These are phyloP conservation scores for Neophaeococcomyces mojaviensis DNA, from an alignment of 2,329 filamentous ascomycete genomes.

Conservation along the genomic window DNA sequence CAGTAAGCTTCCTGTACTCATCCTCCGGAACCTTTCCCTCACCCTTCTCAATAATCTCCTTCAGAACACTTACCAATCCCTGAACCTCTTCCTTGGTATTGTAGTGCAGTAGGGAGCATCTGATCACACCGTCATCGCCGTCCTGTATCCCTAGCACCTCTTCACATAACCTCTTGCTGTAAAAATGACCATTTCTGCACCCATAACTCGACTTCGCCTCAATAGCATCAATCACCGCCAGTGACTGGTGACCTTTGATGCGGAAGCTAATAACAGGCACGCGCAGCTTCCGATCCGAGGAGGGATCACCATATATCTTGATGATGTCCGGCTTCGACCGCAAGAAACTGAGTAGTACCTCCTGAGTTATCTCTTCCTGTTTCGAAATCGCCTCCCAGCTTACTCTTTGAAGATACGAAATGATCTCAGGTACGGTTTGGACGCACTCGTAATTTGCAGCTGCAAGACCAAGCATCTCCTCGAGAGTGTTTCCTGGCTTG, in stretches of 20 bases:
- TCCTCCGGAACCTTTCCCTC: slow-evolving; percentile 14
- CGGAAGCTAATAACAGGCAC: slow-evolving; percentile 63
- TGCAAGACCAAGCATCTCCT: slow-evolving; percentile 61
- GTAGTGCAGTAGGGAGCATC: slow-evolving; percentile 67
- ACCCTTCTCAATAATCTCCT: slow-evolving; percentile 21
- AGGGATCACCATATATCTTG: slow-evolving; percentile 52
- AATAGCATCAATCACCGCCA: slow-evolving; percentile 49
- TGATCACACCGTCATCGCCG: slow-evolving; percentile 56
- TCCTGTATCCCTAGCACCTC: slow-evolving; percentile 50
- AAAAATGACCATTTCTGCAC: slow-evolving; percentile 62
- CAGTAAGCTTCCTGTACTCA: slow-evolving; percentile 14
- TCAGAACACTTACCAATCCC: slow-evolving; percentile 21
- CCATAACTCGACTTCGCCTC: slow-evolving; percentile 54
- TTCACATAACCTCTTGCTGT: slow-evolving; percentile 55
- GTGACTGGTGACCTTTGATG: slow-evolving; percentile 49
- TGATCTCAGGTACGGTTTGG: slow-evolving; percentile 53
- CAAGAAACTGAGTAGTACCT: slow-evolving; percentile 53
- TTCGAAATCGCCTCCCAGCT: slow-evolving; percentile 47
- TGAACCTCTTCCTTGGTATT: slow-evolving; percentile 45
- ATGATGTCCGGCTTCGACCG: slow-evolving; percentile 41
- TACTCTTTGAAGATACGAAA: slow-evolving; percentile 48
- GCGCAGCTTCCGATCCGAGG: slow-evolving; percentile 40
- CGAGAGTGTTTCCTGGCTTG: slow-evolving; percentile 51
- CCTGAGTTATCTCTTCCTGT: slow-evolving; percentile 57
- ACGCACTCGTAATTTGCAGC: slow-evolving; percentile 65